These are phyloP conservation scores for Alternaria triticimaculans DNA, from an alignment of 2,329 filamentous ascomycete species.

Conservation along the genomic window DNA sequence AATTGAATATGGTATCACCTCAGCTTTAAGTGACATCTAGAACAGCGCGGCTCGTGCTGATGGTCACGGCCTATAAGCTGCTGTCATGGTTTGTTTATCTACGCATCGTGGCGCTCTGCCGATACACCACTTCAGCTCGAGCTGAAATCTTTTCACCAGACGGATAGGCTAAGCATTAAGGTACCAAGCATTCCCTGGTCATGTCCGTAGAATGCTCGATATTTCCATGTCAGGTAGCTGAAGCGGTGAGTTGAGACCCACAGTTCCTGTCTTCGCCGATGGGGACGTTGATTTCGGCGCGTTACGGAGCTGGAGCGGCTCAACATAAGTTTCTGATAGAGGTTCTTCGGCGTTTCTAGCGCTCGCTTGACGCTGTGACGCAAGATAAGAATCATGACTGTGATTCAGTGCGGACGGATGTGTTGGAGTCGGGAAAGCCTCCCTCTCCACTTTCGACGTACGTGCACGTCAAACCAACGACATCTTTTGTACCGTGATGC, in stretches of 20 bases:
- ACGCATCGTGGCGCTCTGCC: slow-evolving; percentile 11
- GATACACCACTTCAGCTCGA: neutral
- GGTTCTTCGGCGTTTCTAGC: neutral
- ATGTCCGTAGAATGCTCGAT: neutral
- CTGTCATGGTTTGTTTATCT: neutral
- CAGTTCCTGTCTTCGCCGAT: slow-evolving; percentile 4
- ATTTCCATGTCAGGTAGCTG: neutral
- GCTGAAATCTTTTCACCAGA: neutral
- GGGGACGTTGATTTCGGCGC: slow-evolving; percentile 1
- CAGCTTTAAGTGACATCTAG: neutral
- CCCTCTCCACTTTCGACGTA: neutral
- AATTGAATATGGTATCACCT: neutral
- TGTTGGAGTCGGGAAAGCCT: slow-evolving; percentile 1
- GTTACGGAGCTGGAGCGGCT: neutral
- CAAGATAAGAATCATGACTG: slow-evolving; percentile 7
- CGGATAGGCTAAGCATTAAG: neutral
- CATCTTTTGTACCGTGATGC: neutral
- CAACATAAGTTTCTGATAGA: neutral
- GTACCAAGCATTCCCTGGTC: neutral
- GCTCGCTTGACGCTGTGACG: slow-evolving; percentile 1
- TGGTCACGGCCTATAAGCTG: neutral
- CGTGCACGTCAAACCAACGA: neutral
- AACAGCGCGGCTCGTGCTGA: neutral
- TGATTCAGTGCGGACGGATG: neutral
- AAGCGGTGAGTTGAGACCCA: slow-evolving; percentile 15